Conservation (phyloP, 2,329 filamentous ascomycete genomes). For the Verticillium klebahnii region DNA sequence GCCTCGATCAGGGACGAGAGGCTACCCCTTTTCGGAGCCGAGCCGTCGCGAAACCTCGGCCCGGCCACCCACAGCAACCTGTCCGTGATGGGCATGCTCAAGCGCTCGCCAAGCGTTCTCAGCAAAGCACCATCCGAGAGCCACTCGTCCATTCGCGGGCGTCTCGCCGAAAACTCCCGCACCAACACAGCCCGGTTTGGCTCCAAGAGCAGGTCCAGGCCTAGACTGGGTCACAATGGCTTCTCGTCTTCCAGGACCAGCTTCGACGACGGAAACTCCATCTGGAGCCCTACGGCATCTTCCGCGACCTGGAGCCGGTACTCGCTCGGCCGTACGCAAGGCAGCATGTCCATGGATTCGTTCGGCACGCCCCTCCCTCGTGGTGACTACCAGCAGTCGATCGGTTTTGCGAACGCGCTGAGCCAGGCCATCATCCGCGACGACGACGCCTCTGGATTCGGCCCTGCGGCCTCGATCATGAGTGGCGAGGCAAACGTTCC, state of each 20-base stretch:
- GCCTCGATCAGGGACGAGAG: conserved; percentile 80
- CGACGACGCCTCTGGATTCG: conserved; percentile 62
- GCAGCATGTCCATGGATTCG: conserved; percentile 88
- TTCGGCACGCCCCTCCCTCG: conserved; percentile 72
- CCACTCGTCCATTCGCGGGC: conserved; percentile 64
- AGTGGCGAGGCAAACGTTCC: conserved; percentile 57
- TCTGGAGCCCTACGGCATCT: conserved; percentile 80
- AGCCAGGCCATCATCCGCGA: conserved; percentile 96
- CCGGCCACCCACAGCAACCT: conserved; percentile 56
- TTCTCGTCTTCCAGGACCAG: conserved; percentile 90
- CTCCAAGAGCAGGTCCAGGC: conserved; percentile 80
- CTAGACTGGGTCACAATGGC: conserved; percentile 68
- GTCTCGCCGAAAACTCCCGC: conserved; percentile 55
- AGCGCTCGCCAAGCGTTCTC: conserved; percentile 82
- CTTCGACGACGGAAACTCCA: conserved; percentile 81
- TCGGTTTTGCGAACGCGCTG: conserved; percentile 94
- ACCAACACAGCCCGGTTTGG: conserved; percentile 65
- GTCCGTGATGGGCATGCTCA: conserved; percentile 71
- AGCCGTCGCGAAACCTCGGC: conserved; percentile 36
- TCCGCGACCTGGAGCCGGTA: conserved; percentile 97
- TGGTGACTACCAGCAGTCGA: conserved; percentile 88
- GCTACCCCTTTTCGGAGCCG: conserved; percentile 79
- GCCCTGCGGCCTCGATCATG: conserved; percentile 42
- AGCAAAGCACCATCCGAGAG: conserved; percentile 91
- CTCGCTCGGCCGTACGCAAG: conserved; percentile 84